Percentiles rank a stretch among this genome's conserved stretches.
These are phyloP conservation scores for Hygrophoropsis aurantiaca DNA, from an alignment of 768 basidiomycete species.

Conservation along the genomic window DNA sequence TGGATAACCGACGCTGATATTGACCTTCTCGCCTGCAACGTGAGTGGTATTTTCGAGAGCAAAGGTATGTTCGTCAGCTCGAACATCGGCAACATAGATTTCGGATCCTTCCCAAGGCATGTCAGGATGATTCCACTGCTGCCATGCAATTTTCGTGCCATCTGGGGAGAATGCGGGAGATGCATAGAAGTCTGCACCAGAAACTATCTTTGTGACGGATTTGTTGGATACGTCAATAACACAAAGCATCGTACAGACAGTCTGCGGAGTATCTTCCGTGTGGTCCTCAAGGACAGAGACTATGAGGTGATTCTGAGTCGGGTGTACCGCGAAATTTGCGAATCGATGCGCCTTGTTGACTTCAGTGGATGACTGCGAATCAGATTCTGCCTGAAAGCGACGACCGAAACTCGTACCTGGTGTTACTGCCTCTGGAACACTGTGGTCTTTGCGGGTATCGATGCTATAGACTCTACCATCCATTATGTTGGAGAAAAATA, in stretches of 20 bases:
- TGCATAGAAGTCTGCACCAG: conserved; percentile 74
- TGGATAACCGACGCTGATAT: conserved; percentile 59
- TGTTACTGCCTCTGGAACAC: conserved; percentile 47
- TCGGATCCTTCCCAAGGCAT: conserved; percentile 73
- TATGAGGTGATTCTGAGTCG: conserved; percentile 49
- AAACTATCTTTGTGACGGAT: conserved; percentile 43
- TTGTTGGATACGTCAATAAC: conserved; percentile 51
- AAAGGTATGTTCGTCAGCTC: conserved; percentile 23
- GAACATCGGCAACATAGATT: conserved; percentile 53
- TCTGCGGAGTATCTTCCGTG: conserved; percentile 39
- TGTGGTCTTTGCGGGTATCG: conserved; percentile 22
- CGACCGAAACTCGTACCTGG: conserved; percentile 46
- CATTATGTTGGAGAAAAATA: conserved; percentile 58
- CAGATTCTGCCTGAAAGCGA: not conserved
- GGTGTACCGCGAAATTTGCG: conserved; percentile 63
- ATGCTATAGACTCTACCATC: conserved; percentile 56
- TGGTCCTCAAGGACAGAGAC: conserved; percentile 73
- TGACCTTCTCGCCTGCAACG: conserved; percentile 52
- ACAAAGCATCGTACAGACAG: conserved; percentile 51
- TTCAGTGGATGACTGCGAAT: not conserved
- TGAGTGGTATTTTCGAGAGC: conserved; percentile 35
- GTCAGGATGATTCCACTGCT: conserved; percentile 67
- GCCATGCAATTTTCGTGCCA: conserved; percentile 58
- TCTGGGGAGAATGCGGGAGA: conserved; percentile 59
- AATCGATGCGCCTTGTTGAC: conserved; percentile 47